A percentile compares a stretch with the other conserved stretches of the same genome.
Conservation (phyloP, 345 rosid genomes). For the Eucalyptus urophylla region DNA sequence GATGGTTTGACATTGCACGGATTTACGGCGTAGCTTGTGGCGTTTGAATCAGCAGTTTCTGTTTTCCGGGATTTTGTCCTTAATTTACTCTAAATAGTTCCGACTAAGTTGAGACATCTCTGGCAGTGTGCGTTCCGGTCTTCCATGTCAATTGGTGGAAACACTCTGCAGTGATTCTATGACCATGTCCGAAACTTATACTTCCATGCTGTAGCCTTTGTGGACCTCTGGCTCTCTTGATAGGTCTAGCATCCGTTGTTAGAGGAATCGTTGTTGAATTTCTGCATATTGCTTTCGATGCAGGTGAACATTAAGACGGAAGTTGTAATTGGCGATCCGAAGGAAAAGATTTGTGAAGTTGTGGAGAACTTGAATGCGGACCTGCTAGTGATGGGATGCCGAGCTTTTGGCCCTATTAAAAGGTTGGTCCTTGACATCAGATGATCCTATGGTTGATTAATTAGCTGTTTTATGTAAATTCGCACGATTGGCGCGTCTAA, state of each 20-base stretch:
- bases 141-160: not conserved
- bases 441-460: not conserved
- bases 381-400: slow-evolving; percentile 77
- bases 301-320: slow-evolving; percentile 56
- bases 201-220: not conserved
- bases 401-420: slow-evolving; percentile 73
- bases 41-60: not conserved
- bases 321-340: slow-evolving; percentile 74
- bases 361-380: slow-evolving; percentile 52
- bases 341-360: slow-evolving; percentile 73
- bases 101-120: not conserved
- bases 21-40: not conserved
- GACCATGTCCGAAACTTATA: not conserved
- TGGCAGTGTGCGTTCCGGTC: not conserved
- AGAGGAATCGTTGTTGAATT: not conserved
- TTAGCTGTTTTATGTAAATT: not conserved
- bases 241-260: not conserved
- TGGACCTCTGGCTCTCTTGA: not conserved
- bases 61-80: not conserved
- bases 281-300: not conserved
- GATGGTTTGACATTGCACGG: not conserved
- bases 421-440: slow-evolving; percentile 23
- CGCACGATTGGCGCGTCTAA: not conserved
- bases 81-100: not conserved
- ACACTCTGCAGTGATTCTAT: not conserved